Evolutionary conservation across 1,284 basidiomycete species (phyloP).

Genomic region (Marasmius fiardii): DNA sequence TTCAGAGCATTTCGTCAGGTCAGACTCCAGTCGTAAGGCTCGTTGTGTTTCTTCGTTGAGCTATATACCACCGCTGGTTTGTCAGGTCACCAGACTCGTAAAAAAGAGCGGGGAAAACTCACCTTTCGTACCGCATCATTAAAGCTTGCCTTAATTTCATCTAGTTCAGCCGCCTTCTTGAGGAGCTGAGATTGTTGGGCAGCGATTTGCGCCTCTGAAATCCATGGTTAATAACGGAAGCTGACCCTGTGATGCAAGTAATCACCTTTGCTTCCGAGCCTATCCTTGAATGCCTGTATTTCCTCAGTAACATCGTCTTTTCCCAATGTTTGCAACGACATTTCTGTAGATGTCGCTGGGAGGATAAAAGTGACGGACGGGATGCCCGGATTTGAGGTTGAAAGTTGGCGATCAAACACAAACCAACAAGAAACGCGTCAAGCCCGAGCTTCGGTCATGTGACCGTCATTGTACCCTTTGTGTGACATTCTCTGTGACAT

Average conservation of each 20-base stretch:
- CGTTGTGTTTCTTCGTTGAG: slow-evolving; percentile 57
- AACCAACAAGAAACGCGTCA: background rate
- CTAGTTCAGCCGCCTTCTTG: slow-evolving; percentile 51
- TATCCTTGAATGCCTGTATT: slow-evolving; percentile 53
- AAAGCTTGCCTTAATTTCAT: slow-evolving; percentile 47
- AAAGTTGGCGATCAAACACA: background rate
- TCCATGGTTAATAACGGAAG: too few relatives aligned
- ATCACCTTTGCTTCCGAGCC: slow-evolving; percentile 59
- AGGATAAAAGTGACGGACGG: background rate
- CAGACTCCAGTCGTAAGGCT: slow-evolving; percentile 50
- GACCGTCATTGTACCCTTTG: too few relatives aligned
- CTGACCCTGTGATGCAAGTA: too few relatives aligned
- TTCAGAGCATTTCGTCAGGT: slow-evolving; percentile 43
- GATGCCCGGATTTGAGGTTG: too few relatives aligned
- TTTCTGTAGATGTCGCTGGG: slow-evolving; percentile 16
- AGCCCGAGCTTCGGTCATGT: background rate
- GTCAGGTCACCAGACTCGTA: slow-evolving; percentile 7
- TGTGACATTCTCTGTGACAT: too few relatives aligned
- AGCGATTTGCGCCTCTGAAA: slow-evolving; percentile 53
- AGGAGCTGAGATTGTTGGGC: slow-evolving; percentile 52
- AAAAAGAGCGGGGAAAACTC: slow-evolving; percentile 10
- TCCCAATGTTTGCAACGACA: slow-evolving; percentile 60
- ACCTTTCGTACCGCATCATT: slow-evolving; percentile 65
- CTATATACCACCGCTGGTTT: slow-evolving; percentile 30
- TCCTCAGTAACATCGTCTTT: slow-evolving; percentile 60